A percentile compares a stretch with the other conserved stretches of the same genome.
Evolutionary conservation across 148 eudicot genomes (phyloP).

Genomic region (Chenopodium album): DNA sequence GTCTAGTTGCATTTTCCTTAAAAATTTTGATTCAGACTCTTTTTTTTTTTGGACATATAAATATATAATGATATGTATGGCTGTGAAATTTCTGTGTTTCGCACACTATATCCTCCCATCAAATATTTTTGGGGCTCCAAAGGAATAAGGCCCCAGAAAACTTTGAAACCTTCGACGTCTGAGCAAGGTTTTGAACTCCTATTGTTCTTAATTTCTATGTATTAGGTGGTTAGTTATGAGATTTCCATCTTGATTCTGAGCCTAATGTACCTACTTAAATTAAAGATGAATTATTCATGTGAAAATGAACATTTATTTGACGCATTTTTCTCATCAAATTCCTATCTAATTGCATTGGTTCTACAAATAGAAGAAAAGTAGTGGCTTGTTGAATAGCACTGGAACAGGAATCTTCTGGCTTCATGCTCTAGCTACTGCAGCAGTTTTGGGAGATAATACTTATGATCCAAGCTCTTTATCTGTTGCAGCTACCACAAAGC

Average conservation of each 20-base stretch:
- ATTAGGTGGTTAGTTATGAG: not conserved
- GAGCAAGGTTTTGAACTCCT: constrained; percentile 45
- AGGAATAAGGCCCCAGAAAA: constrained; percentile 52
- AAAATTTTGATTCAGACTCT: not conserved
- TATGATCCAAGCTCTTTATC: constrained; percentile 40
- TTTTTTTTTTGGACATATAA: not conserved
- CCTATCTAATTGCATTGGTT: constrained; percentile 32
- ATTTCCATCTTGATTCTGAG: not conserved
- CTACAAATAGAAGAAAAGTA: constrained; percentile 46
- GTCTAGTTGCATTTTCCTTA: not conserved
- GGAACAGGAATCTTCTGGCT: constrained; percentile 49
- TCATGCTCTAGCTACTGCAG: constrained; percentile 47
- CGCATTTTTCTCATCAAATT: not conserved
- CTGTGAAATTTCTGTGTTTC: not conserved
- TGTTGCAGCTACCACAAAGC: constrained; percentile 71
- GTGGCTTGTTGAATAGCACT: constrained; percentile 31
- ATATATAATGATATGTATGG: not conserved
- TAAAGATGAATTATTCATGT: not conserved
- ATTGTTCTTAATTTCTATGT: not conserved
- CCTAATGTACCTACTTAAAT: not conserved
- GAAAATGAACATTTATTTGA: constrained; percentile 5
- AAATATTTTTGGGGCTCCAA: constrained; percentile 34
- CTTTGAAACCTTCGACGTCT: constrained; percentile 43
- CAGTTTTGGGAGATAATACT: constrained; percentile 37
- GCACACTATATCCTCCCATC: not conserved